Conservation (phyloP, 1,284 basidiomycete species). For the Trichosporon coremiiforme region DNA sequence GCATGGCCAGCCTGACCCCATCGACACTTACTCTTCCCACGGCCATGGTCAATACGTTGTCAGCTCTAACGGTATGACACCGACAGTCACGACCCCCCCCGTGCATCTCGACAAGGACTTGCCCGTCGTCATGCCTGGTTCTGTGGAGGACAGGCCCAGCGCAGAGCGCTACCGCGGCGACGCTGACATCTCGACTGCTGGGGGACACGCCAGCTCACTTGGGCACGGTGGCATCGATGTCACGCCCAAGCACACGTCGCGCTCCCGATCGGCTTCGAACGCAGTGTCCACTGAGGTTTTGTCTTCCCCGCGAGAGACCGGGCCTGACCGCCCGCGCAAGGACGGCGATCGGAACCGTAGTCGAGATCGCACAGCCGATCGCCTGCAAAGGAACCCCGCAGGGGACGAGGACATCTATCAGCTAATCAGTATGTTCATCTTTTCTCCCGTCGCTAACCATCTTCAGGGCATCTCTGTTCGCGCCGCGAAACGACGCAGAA, state of each 20-base stretch:
- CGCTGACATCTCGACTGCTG: slow-evolving; percentile 24
- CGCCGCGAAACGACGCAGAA: slow-evolving; percentile 41
- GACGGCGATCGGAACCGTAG: slow-evolving; percentile 10
- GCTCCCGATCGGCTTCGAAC: slow-evolving; percentile 23
- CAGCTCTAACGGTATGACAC: slow-evolving; percentile 11
- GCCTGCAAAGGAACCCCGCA: slow-evolving; percentile 22
- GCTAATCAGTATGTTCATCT: slow-evolving; percentile 44
- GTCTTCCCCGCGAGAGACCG: slow-evolving; percentile 30
- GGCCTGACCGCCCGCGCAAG: neutral
- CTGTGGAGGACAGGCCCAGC: slow-evolving; percentile 28
- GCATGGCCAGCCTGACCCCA: neutral
- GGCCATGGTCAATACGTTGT: neutral
- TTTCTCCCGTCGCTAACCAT: neutral
- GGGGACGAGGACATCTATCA: slow-evolving; percentile 39
- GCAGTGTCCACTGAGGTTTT: slow-evolving; percentile 44
- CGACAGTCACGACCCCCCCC: neutral
- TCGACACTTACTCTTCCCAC: neutral
- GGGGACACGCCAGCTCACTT: slow-evolving; percentile 32
- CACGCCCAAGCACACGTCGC: neutral
- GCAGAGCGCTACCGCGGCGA: slow-evolving; percentile 30
- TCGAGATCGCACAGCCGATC: neutral
- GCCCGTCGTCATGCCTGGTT: neutral
- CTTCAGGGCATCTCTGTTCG: slow-evolving; percentile 40
- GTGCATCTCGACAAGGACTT: slow-evolving; percentile 15
- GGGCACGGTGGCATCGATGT: slow-evolving; percentile 26